Conservation (phyloP, 2,329 filamentous ascomycete species). For the Pseudogymnoascus sp. region DNA sequence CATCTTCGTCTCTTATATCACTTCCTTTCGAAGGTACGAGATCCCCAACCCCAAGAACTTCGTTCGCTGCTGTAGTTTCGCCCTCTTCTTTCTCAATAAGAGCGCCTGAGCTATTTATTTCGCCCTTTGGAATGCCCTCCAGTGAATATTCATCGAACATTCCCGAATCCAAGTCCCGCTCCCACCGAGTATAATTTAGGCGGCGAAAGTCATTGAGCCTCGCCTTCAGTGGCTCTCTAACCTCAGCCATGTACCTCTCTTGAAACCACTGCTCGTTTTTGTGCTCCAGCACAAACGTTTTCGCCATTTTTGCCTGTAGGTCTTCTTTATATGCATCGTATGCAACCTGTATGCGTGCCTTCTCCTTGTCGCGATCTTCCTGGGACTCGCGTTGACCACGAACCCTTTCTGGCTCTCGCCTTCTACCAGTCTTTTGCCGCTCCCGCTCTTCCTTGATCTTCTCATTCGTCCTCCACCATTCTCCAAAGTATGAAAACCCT, state of each 20-base stretch:
- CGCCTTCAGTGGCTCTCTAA: constrained; percentile 63
- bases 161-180: constrained; percentile 74
- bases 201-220: constrained; percentile 74
- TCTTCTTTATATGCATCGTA: constrained; percentile 62
- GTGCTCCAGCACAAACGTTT: constrained; percentile 81
- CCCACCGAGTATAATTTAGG: constrained; percentile 76
- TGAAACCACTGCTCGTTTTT: constrained; percentile 97
- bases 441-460: constrained; percentile 77
- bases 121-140: constrained; percentile 87
- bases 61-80: constrained; percentile 81
- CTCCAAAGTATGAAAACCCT: constrained; percentile 76
- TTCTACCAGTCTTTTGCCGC: constrained; percentile 57
- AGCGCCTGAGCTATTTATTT: constrained; percentile 78
- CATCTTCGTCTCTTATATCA: constrained; percentile 80
- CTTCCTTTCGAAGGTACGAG: constrained; percentile 74
- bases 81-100: constrained; percentile 91
- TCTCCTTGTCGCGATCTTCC: constrained; percentile 71
- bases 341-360: constrained; percentile 64
- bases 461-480: constrained; percentile 79
- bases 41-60: constrained; percentile 87
- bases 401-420: constrained; percentile 53
- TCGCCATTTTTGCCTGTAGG: constrained; percentile 69
- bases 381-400: constrained; percentile 56
- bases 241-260: constrained; percentile 82
- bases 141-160: constrained; percentile 90